Evolutionary conservation across 169 alveolate species (phyloP), one percentile per base, ranked within the genome.

Genomic region (Babesia ovis): DNA sequence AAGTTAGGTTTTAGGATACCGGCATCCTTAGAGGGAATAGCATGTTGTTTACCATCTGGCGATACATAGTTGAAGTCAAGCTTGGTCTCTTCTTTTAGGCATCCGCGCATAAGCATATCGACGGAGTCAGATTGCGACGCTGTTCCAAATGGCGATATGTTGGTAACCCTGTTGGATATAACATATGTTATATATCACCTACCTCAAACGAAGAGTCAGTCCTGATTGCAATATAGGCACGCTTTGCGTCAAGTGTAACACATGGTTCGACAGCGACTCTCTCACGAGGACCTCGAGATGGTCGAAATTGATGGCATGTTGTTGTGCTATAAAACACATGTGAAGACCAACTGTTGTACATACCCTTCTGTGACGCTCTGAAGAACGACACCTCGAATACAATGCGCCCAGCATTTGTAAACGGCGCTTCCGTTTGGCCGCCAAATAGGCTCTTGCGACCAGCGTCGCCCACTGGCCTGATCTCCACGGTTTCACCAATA

Each of bases 1-100:
- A 94, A 94, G 56, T 93, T 94, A 12, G 93, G 93, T 37, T 91
- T 75, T 12, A 81, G 64, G 2, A 81, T 72, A 25, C 85, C 79
- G 32, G 61, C 39, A 27, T 62, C 54, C 51, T 34, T 54, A 11
- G 69, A 41, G 37, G 80, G 74, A 2, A 71, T 81, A 20, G 70
- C 42, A 25, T 60, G 89, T 14, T 81, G 77, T 32, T 50, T 25
- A 3, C 87, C 87, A 22, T 79, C 87, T 18, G 39, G 22, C 29
- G 74, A 57, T 12, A 55, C 50, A 31, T 62, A 51, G 25, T 70
- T 54, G 61, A 81, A 81, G 23, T 81, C 85, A 41, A 81, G 46
- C 42, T 72, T 27, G 3, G 89, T 81, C 3, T 64, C 73, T 39
- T 61, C 61, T 4, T 39, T 34, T 56, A 81, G 34, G 22, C 79